Base-by-base conservation (phyloP, 345 rosid genomes). In the Eucalyptus erythrocorys region DNA sequence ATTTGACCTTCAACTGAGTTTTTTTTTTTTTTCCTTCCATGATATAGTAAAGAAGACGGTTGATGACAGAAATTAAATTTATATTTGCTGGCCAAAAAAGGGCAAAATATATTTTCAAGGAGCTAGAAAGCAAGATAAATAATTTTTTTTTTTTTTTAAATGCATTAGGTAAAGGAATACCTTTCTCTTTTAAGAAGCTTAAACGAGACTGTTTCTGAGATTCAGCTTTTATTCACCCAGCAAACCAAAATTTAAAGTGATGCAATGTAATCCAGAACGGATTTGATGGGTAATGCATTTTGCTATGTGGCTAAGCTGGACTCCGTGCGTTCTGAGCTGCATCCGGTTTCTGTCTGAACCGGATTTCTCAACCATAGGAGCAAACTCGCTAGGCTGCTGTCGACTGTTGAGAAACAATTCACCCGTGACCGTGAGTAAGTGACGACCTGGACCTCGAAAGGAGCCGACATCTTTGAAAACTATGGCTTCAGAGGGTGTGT, bases 1-100 rank as follows among this genome's bases (percentile, higher is more conserved):
- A 91, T 81, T 80, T 93, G 17, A 89, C n/a, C 27, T 93, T 93
- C 68, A 81, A 61, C 1, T 91, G 86, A 90, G 43, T 57, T 37
- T 71, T 17, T 34, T 66, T n/a, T 27, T 64, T 16, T 34, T 34
- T 4, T 5, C 22, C 13, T 34, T 9, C 81, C 24, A 37, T 19
- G 81, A 37, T 71, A 34, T 19, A 3, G 26, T 32, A 71, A 68
- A 34, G 42, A 68, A 68, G 80, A 71, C 26, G 81, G 26, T 34
- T 10, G 8, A 34, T 34, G 81, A 1, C 81, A 3, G 21, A 71
- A 71, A 37, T 34, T 16, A 71, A 19, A 71, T 9, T 71, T 17
- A 34, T 71, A 32, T 68, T 8, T 17, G 80, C 19, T 32, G 24
- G 80, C 42, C 10, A 16, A 34, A 34, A 68, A 32, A 4, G 32